A percentile compares a stretch with the other conserved stretches of the same genome.
Conservation (phyloP, 1,284 basidiomycete genomes). For the Athelia psychrophila region DNA sequence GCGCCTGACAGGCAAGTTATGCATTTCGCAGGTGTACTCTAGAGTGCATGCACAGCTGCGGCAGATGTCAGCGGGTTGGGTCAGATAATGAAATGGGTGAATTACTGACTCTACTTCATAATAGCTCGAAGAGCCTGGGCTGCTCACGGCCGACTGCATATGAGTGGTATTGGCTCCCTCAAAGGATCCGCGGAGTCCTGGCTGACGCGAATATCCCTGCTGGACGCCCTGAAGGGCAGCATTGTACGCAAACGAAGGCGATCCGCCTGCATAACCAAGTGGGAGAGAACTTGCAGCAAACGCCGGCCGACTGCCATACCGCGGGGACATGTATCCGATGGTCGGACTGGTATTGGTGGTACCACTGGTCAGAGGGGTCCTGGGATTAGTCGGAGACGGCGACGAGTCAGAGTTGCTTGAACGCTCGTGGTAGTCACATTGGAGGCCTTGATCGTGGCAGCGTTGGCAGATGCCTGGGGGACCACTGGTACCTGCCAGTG, state of each 20-base stretch:
- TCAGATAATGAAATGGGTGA: not conserved
- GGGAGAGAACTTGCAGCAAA: not conserved
- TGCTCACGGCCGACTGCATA: too few relatives aligned
- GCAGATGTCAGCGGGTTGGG: not conserved
- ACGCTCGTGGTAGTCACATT: conserved; percentile 23
- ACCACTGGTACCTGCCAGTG: not conserved
- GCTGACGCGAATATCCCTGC: too few relatives aligned
- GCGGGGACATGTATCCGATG: too few relatives aligned
- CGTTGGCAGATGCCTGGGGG: conserved; percentile 16
- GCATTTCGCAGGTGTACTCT: not conserved
- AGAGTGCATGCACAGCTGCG: not conserved
- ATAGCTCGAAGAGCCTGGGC: not conserved
- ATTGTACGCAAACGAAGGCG: too few relatives aligned
- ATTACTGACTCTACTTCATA: not conserved
- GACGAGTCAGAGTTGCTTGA: too few relatives aligned
- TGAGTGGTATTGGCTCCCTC: not conserved
- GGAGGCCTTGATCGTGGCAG: conserved; percentile 18
- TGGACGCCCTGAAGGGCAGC: too few relatives aligned
- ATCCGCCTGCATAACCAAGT: not conserved
- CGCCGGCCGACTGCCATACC: not conserved
- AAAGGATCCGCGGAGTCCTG: not conserved
- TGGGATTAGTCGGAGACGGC: conserved; percentile 4
- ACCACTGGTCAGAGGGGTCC: not conserved
- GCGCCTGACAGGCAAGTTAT: not conserved
- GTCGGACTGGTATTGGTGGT: not conserved